Base-by-base conservation (phyloP, 179 eudicot genomes). In the Corrigiola litoralis region DNA sequence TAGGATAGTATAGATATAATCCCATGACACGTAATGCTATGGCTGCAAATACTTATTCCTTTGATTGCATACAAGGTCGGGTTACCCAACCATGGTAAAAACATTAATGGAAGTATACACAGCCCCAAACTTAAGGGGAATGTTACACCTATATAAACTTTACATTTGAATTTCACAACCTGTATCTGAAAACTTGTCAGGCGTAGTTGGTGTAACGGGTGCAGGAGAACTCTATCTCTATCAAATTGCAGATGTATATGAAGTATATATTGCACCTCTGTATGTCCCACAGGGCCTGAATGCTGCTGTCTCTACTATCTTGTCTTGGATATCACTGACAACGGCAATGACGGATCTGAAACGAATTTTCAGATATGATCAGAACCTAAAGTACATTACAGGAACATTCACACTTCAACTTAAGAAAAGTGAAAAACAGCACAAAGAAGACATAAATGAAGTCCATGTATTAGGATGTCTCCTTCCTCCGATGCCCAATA, bases 291-390 rank as follows among this genome's bases (percentile, higher is more conserved):
- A n/a, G n/a, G n/a, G n/a, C n/a, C n/a, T n/a, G n/a, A n/a, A n/a
- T n/a, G n/a, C n/a, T 24, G 42, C 23, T 21, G n/a, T 28, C 37
- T 25, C 48, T 24, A 16, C 31, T 42, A 6, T 31, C 40, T 28
- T 36, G 20, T 40, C 45, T 69, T 32, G 68, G 66, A 20, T 6
- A 23, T 14, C 13, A 41, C 8, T 16, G 11, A 47, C 18, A 53
- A 20, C 59, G 31, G 27, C 31, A 61, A 52, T 34, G 21, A 5
- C 28, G 32, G 63, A 63, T 68, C 74, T 70, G 63, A 36, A 63
- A 45, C 4, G 40, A 32, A 53, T 16, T 34, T 61, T 4, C 17
- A 32, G 7, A 37, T 29, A n/a, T n/a, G n/a, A n/a, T n/a, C n/a
- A n/a, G n/a, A n/a, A n/a, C n/a, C n/a, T n/a, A 17, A 49, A 23